Percentiles rank a stretch among this genome's conserved stretches.
These are phyloP conservation scores for Alternaria gaisen DNA, from an alignment of 2,329 filamentous ascomycete genomes.

Conservation along the genomic window DNA sequence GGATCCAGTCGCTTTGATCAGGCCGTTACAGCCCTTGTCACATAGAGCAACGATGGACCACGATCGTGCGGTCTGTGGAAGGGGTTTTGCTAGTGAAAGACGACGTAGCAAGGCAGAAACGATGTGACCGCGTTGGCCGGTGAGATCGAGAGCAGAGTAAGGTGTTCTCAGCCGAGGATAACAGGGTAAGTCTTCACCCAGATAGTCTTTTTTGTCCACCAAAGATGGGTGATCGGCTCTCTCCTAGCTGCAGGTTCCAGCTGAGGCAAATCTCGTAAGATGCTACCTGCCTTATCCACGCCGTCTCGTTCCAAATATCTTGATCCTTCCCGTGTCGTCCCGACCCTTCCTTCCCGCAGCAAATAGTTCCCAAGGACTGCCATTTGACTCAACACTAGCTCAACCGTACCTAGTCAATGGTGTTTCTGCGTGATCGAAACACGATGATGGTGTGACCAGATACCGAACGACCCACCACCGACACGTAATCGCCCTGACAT, in stretches of 20 bases:
- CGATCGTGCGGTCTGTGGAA: background rate
- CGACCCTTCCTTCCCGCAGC: slow-evolving; percentile 9
- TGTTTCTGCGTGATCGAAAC: background rate
- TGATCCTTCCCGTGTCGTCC: slow-evolving; percentile 15
- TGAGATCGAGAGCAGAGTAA: background rate
- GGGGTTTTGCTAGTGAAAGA: background rate
- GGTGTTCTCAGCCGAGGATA: background rate
- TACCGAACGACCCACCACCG: background rate
- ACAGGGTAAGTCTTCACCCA: background rate
- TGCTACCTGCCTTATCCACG: slow-evolving; percentile 19
- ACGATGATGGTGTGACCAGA: background rate
- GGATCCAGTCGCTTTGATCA: background rate
- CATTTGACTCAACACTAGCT: background rate
- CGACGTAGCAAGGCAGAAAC: background rate
- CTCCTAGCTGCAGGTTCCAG: background rate
- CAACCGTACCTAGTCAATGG: background rate
- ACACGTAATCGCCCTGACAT: slow-evolving; percentile 3
- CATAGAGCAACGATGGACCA: background rate
- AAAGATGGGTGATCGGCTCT: background rate
- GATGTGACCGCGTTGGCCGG: slow-evolving; percentile 2
- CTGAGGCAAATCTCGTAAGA: slow-evolving; percentile 5
- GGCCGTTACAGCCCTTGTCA: background rate
- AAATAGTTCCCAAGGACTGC: background rate
- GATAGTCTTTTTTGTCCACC: background rate
- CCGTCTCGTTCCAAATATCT: background rate